phyloP scores from a whole-genome alignment of 495 filamentous ascomycete genomes.

The Astrocystis sublimbata region DNA sequence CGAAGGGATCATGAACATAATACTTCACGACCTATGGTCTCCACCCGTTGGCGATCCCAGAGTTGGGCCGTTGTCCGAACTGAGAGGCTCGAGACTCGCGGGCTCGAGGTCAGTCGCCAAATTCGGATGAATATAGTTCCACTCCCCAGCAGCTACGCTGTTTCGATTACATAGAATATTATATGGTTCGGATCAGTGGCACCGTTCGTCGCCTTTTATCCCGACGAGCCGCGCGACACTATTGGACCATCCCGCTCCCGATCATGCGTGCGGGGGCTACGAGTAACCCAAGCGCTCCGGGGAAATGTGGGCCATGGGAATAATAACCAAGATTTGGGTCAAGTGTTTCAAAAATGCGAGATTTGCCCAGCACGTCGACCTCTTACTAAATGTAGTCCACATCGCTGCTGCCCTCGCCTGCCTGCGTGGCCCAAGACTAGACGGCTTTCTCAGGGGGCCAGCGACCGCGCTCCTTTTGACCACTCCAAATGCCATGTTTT shows the following conservation, averaged over 20 bases:
- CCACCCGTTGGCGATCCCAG: background rate
- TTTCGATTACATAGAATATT: background rate
- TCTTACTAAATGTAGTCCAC: background rate
- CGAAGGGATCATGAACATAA: background rate
- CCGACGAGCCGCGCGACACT: background rate
- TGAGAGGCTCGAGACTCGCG: no score
- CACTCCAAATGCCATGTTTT: no score
- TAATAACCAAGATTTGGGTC: background rate
- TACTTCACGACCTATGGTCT: background rate
- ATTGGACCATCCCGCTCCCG: background rate
- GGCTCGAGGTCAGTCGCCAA: background rate
- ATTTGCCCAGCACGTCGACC: background rate
- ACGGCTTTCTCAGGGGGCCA: background rate
- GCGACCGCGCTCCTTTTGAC: background rate
- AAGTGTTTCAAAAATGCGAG: slow-evolving; percentile 5
- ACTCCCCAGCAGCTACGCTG: background rate
- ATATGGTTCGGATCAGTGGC: background rate
- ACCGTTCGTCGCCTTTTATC: background rate
- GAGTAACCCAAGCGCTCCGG: background rate
- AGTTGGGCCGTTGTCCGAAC: background rate
- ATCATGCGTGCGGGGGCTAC: background rate
- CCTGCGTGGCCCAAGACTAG: background rate
- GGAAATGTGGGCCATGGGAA: background rate
- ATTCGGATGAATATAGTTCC: background rate
- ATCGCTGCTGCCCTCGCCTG: background rate